Base-by-base conservation (phyloP, 1,139 yeast genomes). In the Yamadazyma spencermartinsiae region DNA sequence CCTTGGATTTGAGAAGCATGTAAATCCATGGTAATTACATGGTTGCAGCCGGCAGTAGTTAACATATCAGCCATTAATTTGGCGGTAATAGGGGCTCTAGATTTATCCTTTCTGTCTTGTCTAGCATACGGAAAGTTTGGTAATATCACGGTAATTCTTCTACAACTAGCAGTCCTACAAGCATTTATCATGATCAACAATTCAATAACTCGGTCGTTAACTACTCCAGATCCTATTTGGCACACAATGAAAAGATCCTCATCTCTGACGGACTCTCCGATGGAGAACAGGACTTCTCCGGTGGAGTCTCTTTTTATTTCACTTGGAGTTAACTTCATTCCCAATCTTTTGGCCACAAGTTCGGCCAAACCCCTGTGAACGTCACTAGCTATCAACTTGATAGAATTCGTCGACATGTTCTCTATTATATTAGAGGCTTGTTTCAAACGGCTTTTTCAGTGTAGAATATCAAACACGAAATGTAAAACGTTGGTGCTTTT, bases 201-300 rank as follows among this genome's bases (percentile, higher is more conserved):
- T 54, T 85, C 94, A 79, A 85, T 75, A 32, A 85, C 66, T 45
- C 80, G 74, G 56, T 84, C 89, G 55, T 84, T 85, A 37, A 84
- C 74, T 37, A 74, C 80, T 10, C 87, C 88, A 43, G 80, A 76
- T 2, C 88, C 88, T 1, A 86, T 82, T 55, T 83, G 90, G 39
- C 60, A 55, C 38, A 83, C 71, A 37, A 83, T 80, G 52, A 79
- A 83, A 29, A 92, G 95, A 59, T 92, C 98, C 60, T 92, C 96
- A 58, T 92, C 98, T 63, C 98, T 80, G 33, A 92, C 95, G 25
- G 95, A 85, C 25, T 81, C 90, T 29, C 97, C 98, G 47, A 92
- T 89, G 57, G 89, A 96, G 32, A 94, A 96, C 33, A 95, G 86
- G 1, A 98, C 92, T 60, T 83, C 89, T 34, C 82, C 82, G 45